Conservation (phyloP, 2,329 filamentous ascomycete species). For the Cordyceps pruinosa region DNA sequence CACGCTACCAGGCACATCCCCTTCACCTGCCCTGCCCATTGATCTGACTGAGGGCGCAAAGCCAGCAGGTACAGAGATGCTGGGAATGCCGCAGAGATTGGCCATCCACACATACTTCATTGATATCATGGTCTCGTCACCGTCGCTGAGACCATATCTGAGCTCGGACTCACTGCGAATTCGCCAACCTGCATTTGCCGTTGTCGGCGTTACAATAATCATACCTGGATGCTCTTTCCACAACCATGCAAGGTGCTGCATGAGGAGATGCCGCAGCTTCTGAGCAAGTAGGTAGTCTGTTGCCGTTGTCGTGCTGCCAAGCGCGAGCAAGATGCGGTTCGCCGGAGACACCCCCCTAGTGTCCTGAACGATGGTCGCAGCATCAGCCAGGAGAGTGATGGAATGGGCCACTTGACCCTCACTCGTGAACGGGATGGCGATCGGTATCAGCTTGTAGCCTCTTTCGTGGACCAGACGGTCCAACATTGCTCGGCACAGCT, state of each 20-base stretch:
- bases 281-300: constrained; percentile 64
- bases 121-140: constrained; percentile 37
- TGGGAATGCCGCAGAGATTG: constrained; percentile 43
- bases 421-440: constrained; percentile 49
- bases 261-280: constrained; percentile 60
- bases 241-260: constrained; percentile 63
- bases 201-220: constrained; percentile 65
- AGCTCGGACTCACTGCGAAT: constrained; percentile 25
- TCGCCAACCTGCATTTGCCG: constrained; percentile 39
- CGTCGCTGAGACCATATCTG: constrained; percentile 37
- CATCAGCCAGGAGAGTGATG: constrained; percentile 64
- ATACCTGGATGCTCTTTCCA: constrained; percentile 61
- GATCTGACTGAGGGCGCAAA: constrained; percentile 32
- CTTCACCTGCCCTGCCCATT: constrained; percentile 25
- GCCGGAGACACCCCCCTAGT: constrained; percentile 46
- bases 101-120: constrained; percentile 47
- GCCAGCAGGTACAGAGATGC: constrained; percentile 39
- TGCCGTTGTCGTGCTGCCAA: constrained; percentile 55
- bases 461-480: constrained; percentile 45
- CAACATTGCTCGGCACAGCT: constrained; percentile 36
- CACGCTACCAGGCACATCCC: constrained; percentile 33
- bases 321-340: constrained; percentile 59
- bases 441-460: constrained; percentile 47
- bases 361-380: constrained; percentile 18
- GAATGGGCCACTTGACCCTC: constrained; percentile 68